phyloP scores from a whole-genome alignment of 805 yeast genomes.

The Jamesozyma jinghongensis region DNA sequence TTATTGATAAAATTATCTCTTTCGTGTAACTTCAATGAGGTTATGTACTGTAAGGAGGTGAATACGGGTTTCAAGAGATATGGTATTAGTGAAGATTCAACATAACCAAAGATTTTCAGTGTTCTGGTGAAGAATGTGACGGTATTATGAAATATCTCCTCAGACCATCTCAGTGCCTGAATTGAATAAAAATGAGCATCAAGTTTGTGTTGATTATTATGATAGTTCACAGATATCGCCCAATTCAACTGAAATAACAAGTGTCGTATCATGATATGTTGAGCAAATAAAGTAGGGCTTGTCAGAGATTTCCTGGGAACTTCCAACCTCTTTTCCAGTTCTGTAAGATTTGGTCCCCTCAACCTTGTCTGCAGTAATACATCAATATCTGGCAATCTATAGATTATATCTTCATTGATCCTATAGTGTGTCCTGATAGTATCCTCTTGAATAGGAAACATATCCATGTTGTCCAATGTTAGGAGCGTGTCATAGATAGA shows the following conservation, averaged over 20 bases:
- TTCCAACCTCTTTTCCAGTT: conserved; percentile 1
- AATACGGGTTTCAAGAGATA: neutral
- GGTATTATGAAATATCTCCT: neutral
- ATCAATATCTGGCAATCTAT: neutral
- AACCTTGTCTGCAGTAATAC: neutral
- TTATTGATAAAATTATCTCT: neutral
- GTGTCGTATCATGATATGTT: neutral
- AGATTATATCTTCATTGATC: neutral
- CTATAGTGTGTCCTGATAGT: neutral
- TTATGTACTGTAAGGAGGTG: neutral
- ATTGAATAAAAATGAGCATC: neutral
- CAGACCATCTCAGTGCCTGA: neutral
- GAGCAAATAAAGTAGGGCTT: neutral
- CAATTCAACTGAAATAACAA: conserved; percentile 1
- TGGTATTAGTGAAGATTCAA: neutral
- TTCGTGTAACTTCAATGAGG: neutral
- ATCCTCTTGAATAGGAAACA: neutral
- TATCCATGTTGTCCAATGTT: conserved; percentile 1
- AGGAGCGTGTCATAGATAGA: neutral
- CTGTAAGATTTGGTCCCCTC: neutral
- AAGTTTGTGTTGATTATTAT: neutral
- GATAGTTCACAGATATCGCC: neutral
- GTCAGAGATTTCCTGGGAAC: neutral
- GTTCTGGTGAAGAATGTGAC: neutral
- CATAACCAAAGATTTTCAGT: neutral